These are phyloP conservation scores for Chlorella sp. DNA, from an alignment of 139 green algal genomes.

Conservation along the genomic window DNA sequence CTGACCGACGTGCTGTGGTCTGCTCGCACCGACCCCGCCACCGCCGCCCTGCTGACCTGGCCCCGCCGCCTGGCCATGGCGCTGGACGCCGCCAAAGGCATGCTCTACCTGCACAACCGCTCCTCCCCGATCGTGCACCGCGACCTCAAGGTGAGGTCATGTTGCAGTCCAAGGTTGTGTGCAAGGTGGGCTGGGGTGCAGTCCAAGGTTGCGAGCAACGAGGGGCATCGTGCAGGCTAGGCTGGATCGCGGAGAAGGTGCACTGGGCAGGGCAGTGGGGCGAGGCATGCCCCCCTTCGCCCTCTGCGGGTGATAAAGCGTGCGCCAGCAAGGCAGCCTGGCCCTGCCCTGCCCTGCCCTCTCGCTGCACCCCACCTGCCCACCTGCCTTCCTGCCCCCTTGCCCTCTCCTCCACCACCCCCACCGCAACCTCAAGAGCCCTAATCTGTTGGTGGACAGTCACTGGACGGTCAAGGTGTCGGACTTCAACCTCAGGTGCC, in stretches of 20 bases:
- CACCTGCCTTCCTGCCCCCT: neutral
- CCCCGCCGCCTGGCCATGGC: slow-evolving; percentile 5
- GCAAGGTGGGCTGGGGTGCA: neutral
- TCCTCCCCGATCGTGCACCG: neutral
- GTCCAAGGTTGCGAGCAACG: too few relatives aligned
- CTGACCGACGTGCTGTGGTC: neutral
- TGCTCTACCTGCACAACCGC: slow-evolving; percentile 6
- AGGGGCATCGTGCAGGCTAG: too few relatives aligned
- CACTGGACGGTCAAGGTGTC: neutral
- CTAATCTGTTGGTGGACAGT: neutral
- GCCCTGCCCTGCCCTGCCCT: too few relatives aligned
- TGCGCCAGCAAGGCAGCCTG: too few relatives aligned
- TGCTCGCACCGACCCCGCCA: neutral
- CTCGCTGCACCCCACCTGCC: too few relatives aligned
- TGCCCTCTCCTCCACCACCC: neutral
- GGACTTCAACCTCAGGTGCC: neutral
- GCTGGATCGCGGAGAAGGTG: neutral
- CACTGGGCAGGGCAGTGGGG: neutral
- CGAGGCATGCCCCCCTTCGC: too few relatives aligned
- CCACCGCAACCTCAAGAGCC: neutral
- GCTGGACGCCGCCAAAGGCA: neutral
- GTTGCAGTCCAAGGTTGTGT: too few relatives aligned
- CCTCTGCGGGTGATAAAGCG: too few relatives aligned
- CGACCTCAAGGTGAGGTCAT: too few relatives aligned
- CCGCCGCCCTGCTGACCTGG: neutral